Evolutionary conservation across 345 rosid genomes (phyloP), one percentile per base, ranked within the genome.

Genomic region (Cardamine occulta): DNA sequence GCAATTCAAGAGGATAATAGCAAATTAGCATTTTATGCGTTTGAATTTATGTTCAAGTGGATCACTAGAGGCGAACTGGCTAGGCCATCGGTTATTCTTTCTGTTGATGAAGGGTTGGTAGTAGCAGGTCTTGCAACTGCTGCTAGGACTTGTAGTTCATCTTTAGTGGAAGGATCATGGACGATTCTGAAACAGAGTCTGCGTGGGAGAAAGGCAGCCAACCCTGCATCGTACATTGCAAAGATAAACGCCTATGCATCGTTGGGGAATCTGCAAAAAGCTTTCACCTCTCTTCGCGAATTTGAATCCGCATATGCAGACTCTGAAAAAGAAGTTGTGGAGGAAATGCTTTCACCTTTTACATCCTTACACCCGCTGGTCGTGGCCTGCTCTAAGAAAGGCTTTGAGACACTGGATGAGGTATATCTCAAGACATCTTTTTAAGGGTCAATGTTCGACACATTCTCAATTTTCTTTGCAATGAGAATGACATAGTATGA

Each of bases 11-110:
- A 74, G 45, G 97, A 93, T 77, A 92, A 95, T 76, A 82, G 90
- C 86, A 87, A 86, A 63, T 76, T 95, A 74, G 93, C 91, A 10
- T 89, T 83, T 80, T 87, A 84, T 54, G 93, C 96, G 1, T 72
- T 95, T 79, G 97, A 95, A 70, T 95, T 92, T 70, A 85, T 92
- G 88, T 96, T 86, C 29, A 86, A 76, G 53, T 95, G 89, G 99
- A 88, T 92, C 81, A 83, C 83, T 26, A 78, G 84, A n/a, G 94
- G 94, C 1, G 93, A 95, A 84, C 74, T 60, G 79, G 85, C 86
- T 19, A 82, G 84, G 78, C 94, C 98, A 7, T 55, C 91, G 31
- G 71, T 85, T 68, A 71, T 71, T 29, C 84, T 86, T 49, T 82
- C 97, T 58, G 93, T 84, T 42, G 97, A 92, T 79, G 98, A 95